Percentiles rank a stretch among this genome's conserved stretches.
phyloP scores from a whole-genome alignment of 2,329 filamentous ascomycete genomes.

The Colletotrichum neosansevieriae region DNA sequence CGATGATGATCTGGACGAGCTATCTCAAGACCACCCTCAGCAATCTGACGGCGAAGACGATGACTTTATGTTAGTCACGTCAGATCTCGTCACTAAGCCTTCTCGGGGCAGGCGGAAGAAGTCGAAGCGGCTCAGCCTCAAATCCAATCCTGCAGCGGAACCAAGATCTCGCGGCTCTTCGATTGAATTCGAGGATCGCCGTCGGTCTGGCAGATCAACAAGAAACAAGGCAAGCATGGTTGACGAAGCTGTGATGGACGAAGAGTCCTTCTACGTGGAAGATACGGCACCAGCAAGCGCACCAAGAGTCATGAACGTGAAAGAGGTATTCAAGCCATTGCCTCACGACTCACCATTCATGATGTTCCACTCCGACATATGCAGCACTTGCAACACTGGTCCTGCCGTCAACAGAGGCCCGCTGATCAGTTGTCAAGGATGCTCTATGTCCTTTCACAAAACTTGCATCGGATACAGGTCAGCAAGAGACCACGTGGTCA shows the following conservation, averaged over 20 bases:
- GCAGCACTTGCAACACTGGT: conserved; percentile 76
- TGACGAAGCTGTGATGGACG: conserved; percentile 68
- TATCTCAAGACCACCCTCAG: conserved; percentile 46
- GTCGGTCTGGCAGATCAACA: conserved; percentile 62
- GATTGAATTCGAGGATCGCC: conserved; percentile 65
- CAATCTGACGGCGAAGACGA: conserved; percentile 50
- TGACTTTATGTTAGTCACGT: conserved; percentile 52
- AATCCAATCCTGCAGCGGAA: conserved; percentile 25
- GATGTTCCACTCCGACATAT: conserved; percentile 75
- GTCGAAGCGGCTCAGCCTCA: conserved; percentile 42
- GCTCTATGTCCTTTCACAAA: conserved; percentile 85
- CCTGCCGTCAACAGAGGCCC: conserved; percentile 71
- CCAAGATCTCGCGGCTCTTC: conserved; percentile 53
- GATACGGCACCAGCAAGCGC: conserved; percentile 59
- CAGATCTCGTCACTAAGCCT: conserved; percentile 47
- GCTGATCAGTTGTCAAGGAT: conserved; percentile 91
- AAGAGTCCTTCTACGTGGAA: conserved; percentile 66
- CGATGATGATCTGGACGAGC: conserved; percentile 46
- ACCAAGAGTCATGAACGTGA: conserved; percentile 72
- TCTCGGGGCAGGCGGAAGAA: conserved; percentile 37
- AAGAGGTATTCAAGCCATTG: conserved; percentile 78
- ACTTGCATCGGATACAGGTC: conserved; percentile 81
- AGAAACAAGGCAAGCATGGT: conserved; percentile 58
- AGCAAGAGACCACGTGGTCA: conserved; percentile 86
- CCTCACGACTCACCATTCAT: conserved; percentile 75